phyloP scores from a whole-genome alignment of 192 early-diverging fungal species.

The Pecoramyces ruminantium region DNA sequence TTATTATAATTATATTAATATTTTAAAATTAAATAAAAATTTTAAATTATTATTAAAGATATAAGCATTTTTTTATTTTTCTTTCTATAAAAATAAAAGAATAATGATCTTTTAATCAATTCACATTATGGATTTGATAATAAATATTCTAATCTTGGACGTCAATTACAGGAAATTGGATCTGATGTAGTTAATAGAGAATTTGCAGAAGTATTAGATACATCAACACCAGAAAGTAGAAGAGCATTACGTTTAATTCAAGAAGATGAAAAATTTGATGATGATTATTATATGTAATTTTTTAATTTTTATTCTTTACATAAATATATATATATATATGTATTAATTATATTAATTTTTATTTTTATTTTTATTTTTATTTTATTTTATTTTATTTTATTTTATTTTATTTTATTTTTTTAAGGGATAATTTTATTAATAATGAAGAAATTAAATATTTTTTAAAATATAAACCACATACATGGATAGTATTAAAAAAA shows the following conservation, averaged over 20 bases:
- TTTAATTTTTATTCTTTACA: no score
- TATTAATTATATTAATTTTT: no score
- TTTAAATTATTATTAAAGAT: no score
- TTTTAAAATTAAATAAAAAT: no score
- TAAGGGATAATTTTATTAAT: slow-evolving; percentile 63
- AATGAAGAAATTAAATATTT: slow-evolving; percentile 69
- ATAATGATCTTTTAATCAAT: neutral
- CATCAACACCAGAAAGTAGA: slow-evolving; percentile 25
- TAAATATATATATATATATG: no score
- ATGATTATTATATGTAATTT: slow-evolving; percentile 72
- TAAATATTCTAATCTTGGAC: slow-evolving; percentile 57
- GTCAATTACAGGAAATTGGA: slow-evolving; percentile 43
- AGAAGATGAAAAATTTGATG: slow-evolving; percentile 80
- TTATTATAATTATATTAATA: no score
- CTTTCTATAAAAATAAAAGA: neutral
- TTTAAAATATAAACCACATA: slow-evolving; percentile 54
- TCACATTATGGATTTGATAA: slow-evolving; percentile 82
- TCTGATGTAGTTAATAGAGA: slow-evolving; percentile 27
- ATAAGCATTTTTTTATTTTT: no score
- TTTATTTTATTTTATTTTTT: no score
- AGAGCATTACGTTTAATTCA: slow-evolving; percentile 35
- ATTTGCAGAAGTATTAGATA: slow-evolving; percentile 14
- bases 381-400: no score
- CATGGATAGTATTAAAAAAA: slow-evolving; percentile 39
- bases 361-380: no score